Evolutionary conservation across 768 basidiomycete species (phyloP), one percentile per base, ranked within the genome.

Genomic region (Boletus fagicola): DNA sequence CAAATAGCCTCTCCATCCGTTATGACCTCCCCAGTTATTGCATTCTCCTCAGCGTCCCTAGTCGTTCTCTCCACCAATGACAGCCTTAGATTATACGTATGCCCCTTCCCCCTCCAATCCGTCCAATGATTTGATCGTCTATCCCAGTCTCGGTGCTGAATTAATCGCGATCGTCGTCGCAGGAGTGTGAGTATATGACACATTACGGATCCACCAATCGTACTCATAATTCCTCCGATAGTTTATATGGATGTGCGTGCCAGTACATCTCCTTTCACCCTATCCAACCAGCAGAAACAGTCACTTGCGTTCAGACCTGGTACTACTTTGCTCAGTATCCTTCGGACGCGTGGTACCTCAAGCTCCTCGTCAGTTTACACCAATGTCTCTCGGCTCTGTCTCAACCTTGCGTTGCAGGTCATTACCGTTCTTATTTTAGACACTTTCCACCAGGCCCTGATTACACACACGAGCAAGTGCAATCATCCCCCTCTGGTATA

Each of bases 161-260:
- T 76, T 80, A 49, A 68, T 84, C 31, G 84, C 82, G 5, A 73
- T 81, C n/a, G 3, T 83, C 11, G 46, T 80, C 20, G 80, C 83
- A 12, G 78, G 75, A 15, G 59, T 65, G 84, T 83, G 57, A 68
- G 81, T 74, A 13, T 20, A 18, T 24, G 54, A 11, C n/a, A 6
- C 6, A 28, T 40, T 57, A 13, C 43, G 12, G 31, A 12, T 36
- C 6, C n/a, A 36, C 51, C n/a, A 10, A 40, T 33, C 18, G 31
- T 33, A 16, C 51, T 66, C 45, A 66, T 24, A 22, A 12, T 31
- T 16, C 38, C n/a, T 62, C 35, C 12, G 11, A 39, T 44, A 84
- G 83, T 8, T 66, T 84, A 13, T 77, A 80, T 49, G 83, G 82
- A 70, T 77, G 83, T 83, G 54, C 11, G 72, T 64, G 38, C 2